Conservation (phyloP, 805 yeast genomes). For the Yarrowia phangngaensis region DNA sequence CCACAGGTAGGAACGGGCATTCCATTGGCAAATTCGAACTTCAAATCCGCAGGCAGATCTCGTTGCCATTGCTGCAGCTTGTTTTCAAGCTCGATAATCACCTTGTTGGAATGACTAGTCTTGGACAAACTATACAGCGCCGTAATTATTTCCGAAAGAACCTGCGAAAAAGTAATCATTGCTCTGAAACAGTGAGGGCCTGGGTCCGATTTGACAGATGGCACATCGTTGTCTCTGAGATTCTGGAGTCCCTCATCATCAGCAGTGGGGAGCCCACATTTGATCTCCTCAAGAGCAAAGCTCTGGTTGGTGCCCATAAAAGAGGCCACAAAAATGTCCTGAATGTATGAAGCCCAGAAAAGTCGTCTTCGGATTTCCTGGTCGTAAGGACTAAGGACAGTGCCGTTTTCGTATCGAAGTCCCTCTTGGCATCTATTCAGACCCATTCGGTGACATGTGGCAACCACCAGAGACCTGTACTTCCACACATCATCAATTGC, state of each 20-base stretch:
- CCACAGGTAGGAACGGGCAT: constrained; percentile 33
- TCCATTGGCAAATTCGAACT: constrained; percentile 51
- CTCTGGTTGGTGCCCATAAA: constrained; percentile 80
- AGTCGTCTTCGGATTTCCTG: constrained; percentile 78
- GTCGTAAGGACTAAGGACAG: constrained; percentile 60
- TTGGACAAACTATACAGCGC: constrained; percentile 39
- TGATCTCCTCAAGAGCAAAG: constrained; percentile 74
- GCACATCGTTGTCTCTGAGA: constrained; percentile 9
- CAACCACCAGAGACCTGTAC: constrained; percentile 66
- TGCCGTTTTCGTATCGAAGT: constrained; percentile 62
- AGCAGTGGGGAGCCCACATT: constrained; percentile 68
- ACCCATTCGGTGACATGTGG: constrained; percentile 82
- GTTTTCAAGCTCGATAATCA: constrained; percentile 48
- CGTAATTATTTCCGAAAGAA: constrained; percentile 70
- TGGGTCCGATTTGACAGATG: constrained; percentile 21
- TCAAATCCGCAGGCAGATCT: constrained; percentile 58
- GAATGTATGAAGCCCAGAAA: constrained; percentile 78
- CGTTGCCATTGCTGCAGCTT: constrained; percentile 75
- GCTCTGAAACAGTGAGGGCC: constrained; percentile 28
- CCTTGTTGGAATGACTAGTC: constrained; percentile 32
- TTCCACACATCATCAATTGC: constrained; percentile 71
- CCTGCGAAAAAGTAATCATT: constrained; percentile 50
- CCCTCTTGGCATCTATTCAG: constrained; percentile 77
- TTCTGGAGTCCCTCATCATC: constrained; percentile 35
- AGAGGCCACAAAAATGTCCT: constrained; percentile 71